Conservation (phyloP, 75 land plant genomes). For the Pinus taeda region DNA sequence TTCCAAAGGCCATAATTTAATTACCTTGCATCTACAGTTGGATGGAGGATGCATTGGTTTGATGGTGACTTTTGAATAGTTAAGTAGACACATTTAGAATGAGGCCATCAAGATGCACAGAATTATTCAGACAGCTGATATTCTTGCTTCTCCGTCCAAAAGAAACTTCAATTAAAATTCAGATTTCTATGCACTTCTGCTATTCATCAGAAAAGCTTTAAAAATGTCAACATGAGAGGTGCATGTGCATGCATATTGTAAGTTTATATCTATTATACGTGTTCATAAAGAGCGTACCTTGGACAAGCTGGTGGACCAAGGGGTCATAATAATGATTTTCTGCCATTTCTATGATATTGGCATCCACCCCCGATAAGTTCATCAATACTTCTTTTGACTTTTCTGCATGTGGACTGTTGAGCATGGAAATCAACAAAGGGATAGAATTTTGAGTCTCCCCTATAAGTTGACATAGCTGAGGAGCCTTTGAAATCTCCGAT, state of each 20-base stretch:
- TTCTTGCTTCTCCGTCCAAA: not conserved
- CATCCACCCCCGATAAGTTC: conserved; percentile 5
- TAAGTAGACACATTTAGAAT: not conserved
- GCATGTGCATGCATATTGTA: not conserved
- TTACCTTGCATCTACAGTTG: not conserved
- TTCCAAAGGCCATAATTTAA: not conserved
- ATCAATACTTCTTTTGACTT: conserved; percentile 2
- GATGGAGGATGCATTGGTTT: not conserved
- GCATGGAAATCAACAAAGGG: conserved; percentile 10
- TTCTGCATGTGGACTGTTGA: conserved; percentile 9
- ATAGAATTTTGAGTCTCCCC: conserved; percentile 5
- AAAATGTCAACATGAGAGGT: not conserved
- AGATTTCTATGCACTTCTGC: not conserved
- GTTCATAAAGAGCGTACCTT: not conserved
- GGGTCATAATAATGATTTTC: conserved; percentile 3
- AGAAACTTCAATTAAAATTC: not conserved
- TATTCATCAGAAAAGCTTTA: not conserved
- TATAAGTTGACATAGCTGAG: not conserved
- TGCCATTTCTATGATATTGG: conserved; percentile 14
- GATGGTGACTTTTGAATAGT: not conserved
- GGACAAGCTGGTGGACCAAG: conserved; percentile 4
- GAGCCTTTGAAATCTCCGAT: conserved; percentile 2
- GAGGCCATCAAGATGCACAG: not conserved
- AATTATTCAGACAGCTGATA: not conserved
- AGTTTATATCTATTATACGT: conserved; percentile 1